A percentile compares a stretch with the other conserved stretches of the same genome.
Evolutionary conservation across 805 yeast species (phyloP).

Genomic region (Priceomyces castillae): DNA sequence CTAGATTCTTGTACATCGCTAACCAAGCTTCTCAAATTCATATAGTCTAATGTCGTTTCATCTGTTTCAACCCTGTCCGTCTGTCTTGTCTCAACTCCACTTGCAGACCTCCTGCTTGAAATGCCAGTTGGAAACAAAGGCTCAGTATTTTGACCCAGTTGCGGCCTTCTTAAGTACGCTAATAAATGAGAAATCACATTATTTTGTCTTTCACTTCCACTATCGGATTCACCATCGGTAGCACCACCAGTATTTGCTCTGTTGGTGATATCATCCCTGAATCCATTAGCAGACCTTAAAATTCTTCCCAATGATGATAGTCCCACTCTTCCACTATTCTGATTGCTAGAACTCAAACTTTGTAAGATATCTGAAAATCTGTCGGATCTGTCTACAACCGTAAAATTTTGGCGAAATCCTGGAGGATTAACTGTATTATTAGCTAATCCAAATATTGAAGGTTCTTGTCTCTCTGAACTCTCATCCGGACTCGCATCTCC

Average conservation of each 20-base stretch:
- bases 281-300: conserved; percentile 12
- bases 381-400: conserved; percentile 5
- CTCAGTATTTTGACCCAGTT: conserved; percentile 6
- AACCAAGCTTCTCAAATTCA: conserved; percentile 26
- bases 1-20: conserved; percentile 11
- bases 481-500: conserved; percentile 17
- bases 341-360: not conserved
- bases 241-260: not conserved
- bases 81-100: conserved; percentile 42
- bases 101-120: conserved; percentile 44
- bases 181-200: conserved; percentile 19
- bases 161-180: conserved; percentile 18
- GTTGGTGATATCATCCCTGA: conserved; percentile 1
- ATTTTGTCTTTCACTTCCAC: not conserved
- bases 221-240: not conserved
- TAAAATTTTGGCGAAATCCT: conserved; percentile 3
- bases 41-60: conserved; percentile 23
- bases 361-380: conserved; percentile 4
- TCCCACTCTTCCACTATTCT: not conserved
- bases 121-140: conserved; percentile 47
- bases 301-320: not conserved
- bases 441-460: conserved; percentile 1
- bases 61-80: conserved; percentile 10
- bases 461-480: not conserved
- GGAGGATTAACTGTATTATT: not conserved